Conservation (phyloP, 2,329 filamentous ascomycete genomes). For the Chlorencoelia australis region DNA sequence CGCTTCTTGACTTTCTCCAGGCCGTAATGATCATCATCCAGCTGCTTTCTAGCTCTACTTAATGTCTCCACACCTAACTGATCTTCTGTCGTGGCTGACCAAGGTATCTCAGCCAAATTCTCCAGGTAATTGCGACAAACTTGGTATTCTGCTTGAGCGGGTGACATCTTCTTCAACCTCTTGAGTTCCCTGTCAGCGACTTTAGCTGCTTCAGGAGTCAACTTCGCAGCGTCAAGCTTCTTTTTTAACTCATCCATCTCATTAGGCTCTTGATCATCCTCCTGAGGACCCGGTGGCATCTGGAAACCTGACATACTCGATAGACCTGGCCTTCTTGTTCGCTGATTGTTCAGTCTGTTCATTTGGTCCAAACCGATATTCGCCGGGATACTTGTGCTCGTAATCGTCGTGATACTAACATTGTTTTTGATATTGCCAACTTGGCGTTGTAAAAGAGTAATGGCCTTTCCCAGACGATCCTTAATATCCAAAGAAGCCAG, state of each 20-base stretch:
- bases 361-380: slow-evolving; percentile 46
- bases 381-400: slow-evolving; percentile 53
- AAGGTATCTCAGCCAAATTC: slow-evolving; percentile 87
- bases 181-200: slow-evolving; percentile 85
- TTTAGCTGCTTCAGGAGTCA: slow-evolving; percentile 78
- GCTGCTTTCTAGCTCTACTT: slow-evolving; percentile 69
- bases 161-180: slow-evolving; percentile 87
- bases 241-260: slow-evolving; percentile 89
- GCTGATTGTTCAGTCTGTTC: slow-evolving; percentile 35
- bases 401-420: slow-evolving; percentile 74
- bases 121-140: slow-evolving; percentile 91
- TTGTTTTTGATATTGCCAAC: slow-evolving; percentile 77
- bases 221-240: slow-evolving; percentile 68
- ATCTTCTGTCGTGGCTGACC: slow-evolving; percentile 77
- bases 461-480: slow-evolving; percentile 68
- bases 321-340: slow-evolving; percentile 19
- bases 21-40: slow-evolving; percentile 94
- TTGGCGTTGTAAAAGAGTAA: slow-evolving; percentile 75
- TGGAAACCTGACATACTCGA: slow-evolving; percentile 18
- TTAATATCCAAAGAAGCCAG: slow-evolving; percentile 73
- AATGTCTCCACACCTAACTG: slow-evolving; percentile 75
- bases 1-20: slow-evolving; percentile 96
- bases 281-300: slow-evolving; percentile 30
- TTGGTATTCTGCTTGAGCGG: slow-evolving; percentile 90
- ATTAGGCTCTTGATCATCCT: slow-evolving; percentile 70